Evolutionary conservation across 192 early-diverging fungal species (phyloP).

Genomic region (Backusella morwellensis): DNA sequence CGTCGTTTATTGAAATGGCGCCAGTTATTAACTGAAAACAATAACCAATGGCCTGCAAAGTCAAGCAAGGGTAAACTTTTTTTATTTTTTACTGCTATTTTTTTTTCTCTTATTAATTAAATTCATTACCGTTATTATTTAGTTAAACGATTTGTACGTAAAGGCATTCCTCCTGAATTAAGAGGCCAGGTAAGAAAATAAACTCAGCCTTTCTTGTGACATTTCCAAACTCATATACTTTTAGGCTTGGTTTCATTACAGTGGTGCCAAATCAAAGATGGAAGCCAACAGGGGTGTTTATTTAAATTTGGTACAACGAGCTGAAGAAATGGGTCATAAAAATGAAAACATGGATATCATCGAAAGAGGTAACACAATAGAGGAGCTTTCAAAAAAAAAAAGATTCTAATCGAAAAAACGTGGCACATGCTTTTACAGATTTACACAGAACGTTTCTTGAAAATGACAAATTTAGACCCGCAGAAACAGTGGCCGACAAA

Average conservation of each 20-base stretch:
- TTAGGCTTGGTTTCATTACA: slow-evolving; percentile 68
- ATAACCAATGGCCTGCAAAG: slow-evolving; percentile 47
- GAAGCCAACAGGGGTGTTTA: slow-evolving; percentile 49
- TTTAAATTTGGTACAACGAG: slow-evolving; percentile 43
- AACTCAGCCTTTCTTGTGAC: neutral
- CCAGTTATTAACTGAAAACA: slow-evolving; percentile 45
- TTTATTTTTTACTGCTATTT: neutral
- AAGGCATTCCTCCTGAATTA: slow-evolving; percentile 73
- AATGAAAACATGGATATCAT: slow-evolving; percentile 70
- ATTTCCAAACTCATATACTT: neutral
- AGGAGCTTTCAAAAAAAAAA: slow-evolving; percentile 1
- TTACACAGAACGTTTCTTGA: slow-evolving; percentile 84
- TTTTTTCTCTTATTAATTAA: neutral
- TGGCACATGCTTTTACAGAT: slow-evolving; percentile 42
- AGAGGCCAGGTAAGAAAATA: slow-evolving; percentile 39
- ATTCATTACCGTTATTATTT: neutral
- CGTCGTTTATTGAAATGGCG: slow-evolving; percentile 56
- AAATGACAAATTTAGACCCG: slow-evolving; percentile 66
- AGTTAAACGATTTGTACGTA: slow-evolving; percentile 76
- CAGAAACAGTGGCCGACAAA: slow-evolving; percentile 14
- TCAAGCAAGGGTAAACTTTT: slow-evolving; percentile 45
- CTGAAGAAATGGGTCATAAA: slow-evolving; percentile 43
- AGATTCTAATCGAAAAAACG: neutral
- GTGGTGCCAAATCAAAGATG: slow-evolving; percentile 62
- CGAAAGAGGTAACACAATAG: slow-evolving; percentile 54